These are phyloP conservation scores for Amauroascus verrucosus DNA, from an alignment of 2,329 filamentous ascomycete genomes.

Conservation along the genomic window DNA sequence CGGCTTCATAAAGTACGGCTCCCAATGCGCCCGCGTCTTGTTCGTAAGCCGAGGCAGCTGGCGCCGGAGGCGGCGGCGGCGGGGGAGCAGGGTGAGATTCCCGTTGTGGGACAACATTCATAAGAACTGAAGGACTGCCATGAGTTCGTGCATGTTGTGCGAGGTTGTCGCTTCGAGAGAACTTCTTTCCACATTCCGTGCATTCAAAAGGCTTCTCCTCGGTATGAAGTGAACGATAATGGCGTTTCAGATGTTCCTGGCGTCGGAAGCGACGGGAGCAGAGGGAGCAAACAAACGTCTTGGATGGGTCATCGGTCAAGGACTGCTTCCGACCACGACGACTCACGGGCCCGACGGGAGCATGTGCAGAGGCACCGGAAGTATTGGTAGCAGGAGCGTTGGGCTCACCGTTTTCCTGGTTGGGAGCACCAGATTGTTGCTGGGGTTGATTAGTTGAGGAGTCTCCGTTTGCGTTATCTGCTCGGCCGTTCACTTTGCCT, in stretches of 20 bases:
- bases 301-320: constrained; percentile 90
- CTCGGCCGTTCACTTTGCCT: constrained; percentile 22
- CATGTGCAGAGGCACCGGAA: constrained; percentile 25
- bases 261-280: constrained; percentile 96
- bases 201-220: constrained; percentile 98
- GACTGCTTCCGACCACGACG: constrained; percentile 98
- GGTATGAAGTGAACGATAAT: constrained; percentile 96
- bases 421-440: constrained; percentile 30
- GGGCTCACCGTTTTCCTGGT: constrained; percentile 38
- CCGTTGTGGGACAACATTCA: constrained; percentile 71
- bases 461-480: constrained; percentile 37
- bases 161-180: constrained; percentile 94
- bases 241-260: constrained; percentile 96
- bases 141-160: constrained; percentile 93
- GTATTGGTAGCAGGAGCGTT: constrained; percentile 40
- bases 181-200: constrained; percentile 97
- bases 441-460: constrained; percentile 28
- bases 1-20: constrained; percentile 71
- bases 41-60: constrained; percentile 30
- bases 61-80: constrained; percentile 17
- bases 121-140: constrained; percentile 76
- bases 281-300: constrained; percentile 93
- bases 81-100: constrained; percentile 42
- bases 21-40: constrained; percentile 56
- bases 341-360: constrained; percentile 51